Evolutionary conservation across 1,139 yeast species (phyloP).

Genomic region (Diutina siamensis): DNA sequence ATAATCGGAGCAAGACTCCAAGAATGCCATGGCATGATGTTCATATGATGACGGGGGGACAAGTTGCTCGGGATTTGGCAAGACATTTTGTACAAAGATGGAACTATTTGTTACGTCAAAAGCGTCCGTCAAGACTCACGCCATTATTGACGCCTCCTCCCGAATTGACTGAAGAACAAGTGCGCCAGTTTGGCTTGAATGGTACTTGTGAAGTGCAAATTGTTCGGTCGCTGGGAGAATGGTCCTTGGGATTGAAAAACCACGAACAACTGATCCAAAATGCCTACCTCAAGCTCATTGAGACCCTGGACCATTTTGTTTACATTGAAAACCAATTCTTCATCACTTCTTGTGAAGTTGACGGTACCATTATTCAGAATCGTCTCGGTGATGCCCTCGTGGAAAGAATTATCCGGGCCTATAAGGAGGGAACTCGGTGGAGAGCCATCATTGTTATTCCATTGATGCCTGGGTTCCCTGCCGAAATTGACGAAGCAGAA

Average conservation of each 20-base stretch:
- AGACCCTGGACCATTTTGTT: constrained; percentile 83
- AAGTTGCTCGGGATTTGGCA: constrained; percentile 83
- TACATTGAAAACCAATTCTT: constrained; percentile 94
- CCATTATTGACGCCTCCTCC: constrained; percentile 91
- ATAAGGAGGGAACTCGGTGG: constrained; percentile 70
- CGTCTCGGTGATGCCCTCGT: constrained; percentile 94
- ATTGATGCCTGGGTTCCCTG: constrained; percentile 94
- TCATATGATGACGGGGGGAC: constrained; percentile 94
- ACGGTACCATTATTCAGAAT: constrained; percentile 77
- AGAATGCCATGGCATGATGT: constrained; percentile 99
- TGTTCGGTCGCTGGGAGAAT: constrained; percentile 75
- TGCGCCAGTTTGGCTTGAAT: constrained; percentile 46
- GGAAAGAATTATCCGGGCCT: constrained; percentile 84
- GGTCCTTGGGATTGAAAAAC: constrained; percentile 84
- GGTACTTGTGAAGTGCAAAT: constrained; percentile 93
- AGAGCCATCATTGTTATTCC: constrained; percentile 87
- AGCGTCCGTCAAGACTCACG: constrained; percentile 86
- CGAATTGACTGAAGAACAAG: constrained; percentile 66
- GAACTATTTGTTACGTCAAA: constrained; percentile 88
- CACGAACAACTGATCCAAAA: constrained; percentile 86
- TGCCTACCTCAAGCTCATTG: constrained; percentile 85
- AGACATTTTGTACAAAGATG: constrained; percentile 96
- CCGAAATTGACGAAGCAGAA: constrained; percentile 86
- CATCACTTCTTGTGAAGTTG: constrained; percentile 76
- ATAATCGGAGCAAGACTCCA: constrained; percentile 69